Conservation (phyloP, 1,284 basidiomycete genomes). For the Fomitiporia mediterranea region DNA sequence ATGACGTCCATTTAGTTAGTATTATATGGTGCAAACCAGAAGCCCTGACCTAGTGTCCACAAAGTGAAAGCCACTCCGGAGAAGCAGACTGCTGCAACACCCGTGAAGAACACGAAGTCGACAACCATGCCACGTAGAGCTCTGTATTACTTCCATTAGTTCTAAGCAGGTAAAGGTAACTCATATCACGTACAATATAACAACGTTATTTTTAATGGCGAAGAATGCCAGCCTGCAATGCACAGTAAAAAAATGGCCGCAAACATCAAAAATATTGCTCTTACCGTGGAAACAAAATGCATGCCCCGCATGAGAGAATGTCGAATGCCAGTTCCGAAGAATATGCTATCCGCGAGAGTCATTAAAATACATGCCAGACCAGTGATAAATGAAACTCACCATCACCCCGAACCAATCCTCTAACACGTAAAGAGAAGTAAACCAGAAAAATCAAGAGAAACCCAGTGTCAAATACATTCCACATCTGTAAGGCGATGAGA, state of each 20-base stretch:
- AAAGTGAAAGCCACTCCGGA: slow-evolving; percentile 83
- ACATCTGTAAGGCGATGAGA: slow-evolving; percentile 46
- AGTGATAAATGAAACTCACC: slow-evolving; percentile 32
- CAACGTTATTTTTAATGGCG: slow-evolving; percentile 76
- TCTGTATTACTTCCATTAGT: slow-evolving; percentile 35
- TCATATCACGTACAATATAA: slow-evolving; percentile 59
- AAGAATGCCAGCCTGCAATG: slow-evolving; percentile 71
- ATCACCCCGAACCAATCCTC: slow-evolving; percentile 55
- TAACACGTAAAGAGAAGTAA: slow-evolving; percentile 63
- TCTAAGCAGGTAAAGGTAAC: background rate
- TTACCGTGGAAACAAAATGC: slow-evolving; percentile 80
- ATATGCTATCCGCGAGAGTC: slow-evolving; percentile 34
- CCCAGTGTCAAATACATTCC: slow-evolving; percentile 83
- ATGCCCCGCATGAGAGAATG: slow-evolving; percentile 78
- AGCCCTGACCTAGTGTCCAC: slow-evolving; percentile 60
- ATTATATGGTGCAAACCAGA: slow-evolving; percentile 19
- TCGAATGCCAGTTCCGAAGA: slow-evolving; percentile 75
- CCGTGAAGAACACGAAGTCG: slow-evolving; percentile 83
- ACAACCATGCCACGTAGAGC: slow-evolving; percentile 56
- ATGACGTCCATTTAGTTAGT: slow-evolving; percentile 12
- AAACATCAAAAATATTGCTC: background rate
- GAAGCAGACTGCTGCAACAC: slow-evolving; percentile 78
- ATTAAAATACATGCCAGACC: background rate
- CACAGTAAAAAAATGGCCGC: slow-evolving; percentile 14
- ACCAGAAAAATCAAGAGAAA: slow-evolving; percentile 71